Evolutionary conservation across 208 protist genomes (phyloP), one percentile per base, ranked within the genome.

Genomic region (Tritrichomonas musculus): DNA sequence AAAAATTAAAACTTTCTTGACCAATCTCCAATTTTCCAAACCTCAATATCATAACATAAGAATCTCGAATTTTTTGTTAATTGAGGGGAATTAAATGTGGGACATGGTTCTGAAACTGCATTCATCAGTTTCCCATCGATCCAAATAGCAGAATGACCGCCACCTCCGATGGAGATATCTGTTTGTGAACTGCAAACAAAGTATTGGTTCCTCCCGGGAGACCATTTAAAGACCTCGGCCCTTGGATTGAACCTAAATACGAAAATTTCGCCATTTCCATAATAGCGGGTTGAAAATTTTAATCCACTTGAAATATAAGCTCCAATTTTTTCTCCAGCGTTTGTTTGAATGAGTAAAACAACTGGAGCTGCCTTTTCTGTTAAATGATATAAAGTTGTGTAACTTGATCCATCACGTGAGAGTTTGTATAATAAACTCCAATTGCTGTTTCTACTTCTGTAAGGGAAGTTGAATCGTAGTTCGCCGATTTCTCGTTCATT

Each of bases 121-220:
- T 88, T 44, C 11, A 53, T 5, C 4, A 88, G 36, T 41, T 88
- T 47, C 41, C 77, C 77, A 39, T 88, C 77, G 9, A 88, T 88
- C 77, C 77, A 88, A 88, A 88, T 88, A 17, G 77, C 77, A 20
- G 77, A 88, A 39, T 41, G 47, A 39, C 44, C 77, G 41, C 77
- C 77, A 9, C 73, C 73, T 20, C 77, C 77, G 33, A 88, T 57
- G 14, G 47, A 25, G n/a, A 88, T 88, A 33, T 88, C 47, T 39
- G 9, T 60, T n/a, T 88, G n/a, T 3, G 47, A 39, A 39, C 77
- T 88, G 33, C 47, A 44, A 39, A 88, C 47, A 36, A 88, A 88
- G 17, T 57, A 88, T 36, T 88, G 41, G 47, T 88, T 88, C 8
- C 8, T 22, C 13, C 22, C 27, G 2, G 41, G 14, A 20, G 27